Percentiles rank a stretch among this genome's conserved stretches.
Evolutionary conservation across 148 eudicot genomes (phyloP).

Genomic region (Vaccinium corymbosum): DNA sequence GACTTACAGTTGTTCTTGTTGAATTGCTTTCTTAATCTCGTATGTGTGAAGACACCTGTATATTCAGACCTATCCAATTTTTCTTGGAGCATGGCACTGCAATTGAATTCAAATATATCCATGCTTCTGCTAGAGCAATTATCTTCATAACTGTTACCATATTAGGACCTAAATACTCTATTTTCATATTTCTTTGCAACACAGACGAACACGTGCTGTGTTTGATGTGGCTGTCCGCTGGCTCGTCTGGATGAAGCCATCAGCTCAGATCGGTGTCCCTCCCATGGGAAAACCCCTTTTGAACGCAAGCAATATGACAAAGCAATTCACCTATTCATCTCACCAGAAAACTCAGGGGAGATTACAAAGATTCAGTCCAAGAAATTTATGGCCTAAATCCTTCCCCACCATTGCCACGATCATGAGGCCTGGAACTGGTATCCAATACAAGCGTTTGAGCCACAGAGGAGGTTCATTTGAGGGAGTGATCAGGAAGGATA

Average conservation of each 20-base stretch:
- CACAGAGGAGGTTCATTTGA: conserved; percentile 27
- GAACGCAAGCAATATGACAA: conserved; percentile 23
- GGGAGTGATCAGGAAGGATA: conserved; percentile 55
- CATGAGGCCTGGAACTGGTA: conserved; percentile 47
- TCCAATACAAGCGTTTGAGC: conserved; percentile 50
- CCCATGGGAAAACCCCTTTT: conserved; percentile 25
- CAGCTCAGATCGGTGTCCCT: conserved; percentile 63
- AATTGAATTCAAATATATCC: background rate
- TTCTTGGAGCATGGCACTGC: background rate
- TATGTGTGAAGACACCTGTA: background rate
- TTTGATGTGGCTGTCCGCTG: conserved; percentile 69
- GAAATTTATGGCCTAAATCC: conserved; percentile 44
- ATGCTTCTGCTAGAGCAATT: background rate
- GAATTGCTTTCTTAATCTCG: background rate
- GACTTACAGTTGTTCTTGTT: background rate
- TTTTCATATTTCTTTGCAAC: background rate
- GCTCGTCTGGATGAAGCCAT: conserved; percentile 73
- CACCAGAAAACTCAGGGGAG: conserved; percentile 35
- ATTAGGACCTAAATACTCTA: background rate
- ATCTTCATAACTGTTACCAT: background rate
- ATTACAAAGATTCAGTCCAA: conserved; percentile 21
- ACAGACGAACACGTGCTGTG: conserved; percentile 65
- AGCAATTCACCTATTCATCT: conserved; percentile 25
- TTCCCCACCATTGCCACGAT: conserved; percentile 54
- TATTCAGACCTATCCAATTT: background rate